Base-by-base conservation (phyloP, 768 basidiomycete species). In the Boletus rex-veris region DNA sequence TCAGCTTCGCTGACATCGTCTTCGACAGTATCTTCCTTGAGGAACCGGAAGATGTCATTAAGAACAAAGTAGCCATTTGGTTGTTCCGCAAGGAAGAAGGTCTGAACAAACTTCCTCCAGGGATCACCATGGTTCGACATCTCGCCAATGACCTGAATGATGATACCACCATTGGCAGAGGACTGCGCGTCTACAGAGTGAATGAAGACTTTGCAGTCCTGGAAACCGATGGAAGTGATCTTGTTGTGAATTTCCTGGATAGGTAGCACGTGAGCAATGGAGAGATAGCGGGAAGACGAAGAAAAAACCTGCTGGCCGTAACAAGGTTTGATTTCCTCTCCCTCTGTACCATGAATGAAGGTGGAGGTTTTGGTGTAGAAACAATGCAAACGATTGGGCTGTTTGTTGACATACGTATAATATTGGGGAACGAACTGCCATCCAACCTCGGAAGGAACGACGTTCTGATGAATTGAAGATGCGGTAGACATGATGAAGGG, bases 361-460 rank as follows among this genome's bases (percentile, higher is more conserved):
- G 95, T 97, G 45, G 94, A 97, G 66, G 83, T 83, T 84, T 98
- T 98, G 71, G 88, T 97, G 81, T 98, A 98, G 79, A 98, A 98
- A 75, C 93, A 94, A 75, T 99, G 97, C 64, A 98, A 83, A 73
- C 93, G 90, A 75, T 90, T 79, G 66, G 96, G 96, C 58, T 94
- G 86, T 77, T 97, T 94, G 84, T 98, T 97, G 72, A 99, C 89
- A 80, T 91, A 96, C 64, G 91, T 96, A 78, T 99, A 99, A 77
- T 98, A 98, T 75, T 99, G 95, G 45, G 93, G 92, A 63, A 97
- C 94, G 77, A 98, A 98, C 75, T 98, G 94, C 93, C 94, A 98
- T 75, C 95, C 94, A 69, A 98, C 95, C 77, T 97, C 92, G 64
- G 87, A 92, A 73, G 90, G 90, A 78, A 87, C 77, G 77, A 90